These are phyloP conservation scores for Fraxinus nigra DNA, from an alignment of 305 asterid species.

Conservation along the genomic window DNA sequence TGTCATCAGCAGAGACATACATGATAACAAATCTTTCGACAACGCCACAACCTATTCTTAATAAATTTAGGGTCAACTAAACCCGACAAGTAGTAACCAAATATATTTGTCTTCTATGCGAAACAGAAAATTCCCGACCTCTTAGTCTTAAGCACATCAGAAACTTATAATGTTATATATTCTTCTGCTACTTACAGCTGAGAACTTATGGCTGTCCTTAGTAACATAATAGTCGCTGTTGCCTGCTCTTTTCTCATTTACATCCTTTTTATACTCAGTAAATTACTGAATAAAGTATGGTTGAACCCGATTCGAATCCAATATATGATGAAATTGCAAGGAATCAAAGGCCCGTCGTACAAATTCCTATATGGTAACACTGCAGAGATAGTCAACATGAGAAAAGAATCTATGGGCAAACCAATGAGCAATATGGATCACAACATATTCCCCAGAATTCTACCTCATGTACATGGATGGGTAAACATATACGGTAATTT, in stretches of 20 bases:
- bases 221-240: slow-evolving; percentile 17
- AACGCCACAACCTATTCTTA: background rate
- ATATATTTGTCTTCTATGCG: slow-evolving; percentile 10
- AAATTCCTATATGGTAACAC: slow-evolving; percentile 63
- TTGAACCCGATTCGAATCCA: slow-evolving; percentile 38
- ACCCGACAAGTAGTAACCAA: slow-evolving; percentile 9
- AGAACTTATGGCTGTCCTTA: slow-evolving; percentile 26
- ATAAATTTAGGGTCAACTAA: background rate
- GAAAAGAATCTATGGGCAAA: slow-evolving; percentile 29
- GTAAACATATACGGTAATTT: slow-evolving; percentile 43
- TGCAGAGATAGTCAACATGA: slow-evolving; percentile 49
- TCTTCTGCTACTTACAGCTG: background rate
- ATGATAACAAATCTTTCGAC: slow-evolving; percentile 10
- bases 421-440: slow-evolving; percentile 57
- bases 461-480: slow-evolving; percentile 65
- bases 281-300: slow-evolving; percentile 42
- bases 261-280: slow-evolving; percentile 22
- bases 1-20: slow-evolving; percentile 6
- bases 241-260: slow-evolving; percentile 29
- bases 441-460: slow-evolving; percentile 54
- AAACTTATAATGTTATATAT: background rate
- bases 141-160: background rate
- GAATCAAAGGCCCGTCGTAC: slow-evolving; percentile 64
- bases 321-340: slow-evolving; percentile 47
- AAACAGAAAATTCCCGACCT: background rate